Percentiles rank a stretch among this genome's conserved stretches.
Evolutionary conservation across 176 grass and related monocot genomes (phyloP).

Genomic region (Tillandsia leiboldiana): DNA sequence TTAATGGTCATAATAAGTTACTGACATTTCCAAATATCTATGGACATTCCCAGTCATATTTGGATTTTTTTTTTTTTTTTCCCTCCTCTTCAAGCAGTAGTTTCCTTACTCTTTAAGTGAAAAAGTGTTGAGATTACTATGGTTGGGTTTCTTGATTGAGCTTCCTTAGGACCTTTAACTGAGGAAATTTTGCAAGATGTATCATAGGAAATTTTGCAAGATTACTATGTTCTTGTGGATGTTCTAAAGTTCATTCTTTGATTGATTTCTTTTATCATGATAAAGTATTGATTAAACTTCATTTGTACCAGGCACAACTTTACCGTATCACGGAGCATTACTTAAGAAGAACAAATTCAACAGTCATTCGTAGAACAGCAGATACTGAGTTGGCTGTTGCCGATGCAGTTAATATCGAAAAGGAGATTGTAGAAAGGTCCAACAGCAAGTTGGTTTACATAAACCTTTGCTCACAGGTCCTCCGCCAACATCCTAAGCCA

Average conservation of each 20-base stretch:
- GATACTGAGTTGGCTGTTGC: slow-evolving; percentile 91
- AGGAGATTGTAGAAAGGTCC: slow-evolving; percentile 59
- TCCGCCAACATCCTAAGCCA: slow-evolving; percentile 39
- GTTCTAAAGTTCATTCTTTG: neutral
- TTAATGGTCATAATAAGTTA: slow-evolving; percentile 5
- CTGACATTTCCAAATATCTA: too few relatives aligned
- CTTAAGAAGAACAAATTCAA: slow-evolving; percentile 65
- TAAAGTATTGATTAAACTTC: slow-evolving; percentile 23
- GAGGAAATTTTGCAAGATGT: too few relatives aligned
- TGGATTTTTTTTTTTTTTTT: too few relatives aligned
- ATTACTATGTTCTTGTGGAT: neutral
- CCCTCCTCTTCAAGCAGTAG: neutral
- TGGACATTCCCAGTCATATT: too few relatives aligned
- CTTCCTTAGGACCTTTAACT: too few relatives aligned
- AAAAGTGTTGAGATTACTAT: neutral
- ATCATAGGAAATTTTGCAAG: too few relatives aligned
- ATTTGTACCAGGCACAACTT: slow-evolving; percentile 70
- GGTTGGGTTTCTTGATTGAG: slow-evolving; percentile 6
- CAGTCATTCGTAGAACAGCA: slow-evolving; percentile 57
- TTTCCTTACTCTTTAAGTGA: neutral
- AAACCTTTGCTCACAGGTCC: slow-evolving; percentile 74
- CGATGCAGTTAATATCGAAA: slow-evolving; percentile 92
- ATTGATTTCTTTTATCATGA: slow-evolving; percentile 3
- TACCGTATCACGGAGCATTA: slow-evolving; percentile 71
- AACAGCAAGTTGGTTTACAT: slow-evolving; percentile 82